A percentile compares a stretch with the other conserved stretches of the same genome.
Conservation (phyloP, 1,284 basidiomycete genomes). For the Mycena sp. region DNA sequence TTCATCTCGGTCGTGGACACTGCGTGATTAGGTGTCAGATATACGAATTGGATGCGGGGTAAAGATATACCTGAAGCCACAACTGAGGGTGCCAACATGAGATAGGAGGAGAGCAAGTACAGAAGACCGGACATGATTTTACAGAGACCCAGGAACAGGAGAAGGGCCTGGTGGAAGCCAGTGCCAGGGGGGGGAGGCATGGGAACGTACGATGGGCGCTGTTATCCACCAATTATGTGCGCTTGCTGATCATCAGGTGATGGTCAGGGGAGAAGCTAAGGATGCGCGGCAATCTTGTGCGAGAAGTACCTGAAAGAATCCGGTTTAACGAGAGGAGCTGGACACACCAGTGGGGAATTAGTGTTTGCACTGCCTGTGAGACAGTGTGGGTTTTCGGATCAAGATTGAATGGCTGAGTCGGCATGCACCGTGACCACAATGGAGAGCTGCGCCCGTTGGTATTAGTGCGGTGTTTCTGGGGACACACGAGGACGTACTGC, state of each 20-base stretch:
- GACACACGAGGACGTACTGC: slow-evolving; percentile 10
- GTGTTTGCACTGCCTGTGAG: slow-evolving; percentile 34
- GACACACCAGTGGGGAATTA: slow-evolving; percentile 39
- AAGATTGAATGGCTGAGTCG: background rate
- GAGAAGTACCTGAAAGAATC: slow-evolving; percentile 9
- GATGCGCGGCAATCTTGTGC: slow-evolving; percentile 35
- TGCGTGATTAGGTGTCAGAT: background rate
- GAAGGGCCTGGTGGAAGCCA: background rate
- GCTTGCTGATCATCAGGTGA: background rate
- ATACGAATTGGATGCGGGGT: background rate
- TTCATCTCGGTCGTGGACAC: slow-evolving; percentile 27
- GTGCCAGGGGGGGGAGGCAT: background rate
- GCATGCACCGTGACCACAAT: slow-evolving; percentile 27
- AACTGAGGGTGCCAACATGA: background rate
- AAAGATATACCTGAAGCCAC: slow-evolving; percentile 22
- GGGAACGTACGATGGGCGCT: slow-evolving; percentile 5
- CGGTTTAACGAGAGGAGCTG: background rate
- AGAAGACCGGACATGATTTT: background rate
- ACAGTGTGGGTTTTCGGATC: background rate
- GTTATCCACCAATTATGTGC: background rate
- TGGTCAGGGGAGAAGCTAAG: background rate
- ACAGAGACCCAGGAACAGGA: slow-evolving; percentile 8
- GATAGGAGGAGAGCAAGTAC: background rate
- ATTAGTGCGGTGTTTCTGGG: background rate
- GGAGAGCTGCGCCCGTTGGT: background rate